phyloP scores from a whole-genome alignment of 495 filamentous ascomycete species.

The Aspergillus leporis region DNA sequence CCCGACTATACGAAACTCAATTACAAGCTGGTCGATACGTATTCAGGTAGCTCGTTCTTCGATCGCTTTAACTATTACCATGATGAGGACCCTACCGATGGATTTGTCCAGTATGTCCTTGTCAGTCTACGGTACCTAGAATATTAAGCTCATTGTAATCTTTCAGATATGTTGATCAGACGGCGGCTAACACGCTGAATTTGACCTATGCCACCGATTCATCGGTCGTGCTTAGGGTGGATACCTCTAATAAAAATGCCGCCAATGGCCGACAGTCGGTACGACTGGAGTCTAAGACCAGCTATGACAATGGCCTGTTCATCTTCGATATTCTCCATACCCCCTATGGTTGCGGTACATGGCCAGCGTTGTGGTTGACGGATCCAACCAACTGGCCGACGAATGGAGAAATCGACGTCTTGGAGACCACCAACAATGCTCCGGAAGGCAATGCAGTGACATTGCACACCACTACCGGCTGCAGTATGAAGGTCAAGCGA shows the following conservation, averaged over 20 bases:
- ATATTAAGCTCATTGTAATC: background rate
- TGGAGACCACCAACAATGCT: conserved; percentile 48
- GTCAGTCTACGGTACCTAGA: background rate
- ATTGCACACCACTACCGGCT: conserved; percentile 44
- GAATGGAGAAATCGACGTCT: conserved; percentile 53
- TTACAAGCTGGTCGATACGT: conserved; percentile 54
- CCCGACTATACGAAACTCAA: conserved; percentile 52
- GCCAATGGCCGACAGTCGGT: conserved; percentile 52
- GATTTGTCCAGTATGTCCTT: conserved; percentile 50
- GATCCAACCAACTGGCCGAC: conserved; percentile 59
- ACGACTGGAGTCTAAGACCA: conserved; percentile 52
- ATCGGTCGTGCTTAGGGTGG: conserved; percentile 54
- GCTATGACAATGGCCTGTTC: conserved; percentile 53
- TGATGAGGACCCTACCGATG: conserved; percentile 50
- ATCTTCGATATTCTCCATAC: conserved; percentile 55
- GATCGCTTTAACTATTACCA: conserved; percentile 55
- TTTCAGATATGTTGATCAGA: conserved; percentile 34
- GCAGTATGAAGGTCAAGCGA: conserved; percentile 48
- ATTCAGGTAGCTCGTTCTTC: conserved; percentile 49
- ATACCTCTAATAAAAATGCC: conserved; percentile 44
- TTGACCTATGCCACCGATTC: conserved; percentile 50
- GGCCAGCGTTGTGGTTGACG: conserved; percentile 64
- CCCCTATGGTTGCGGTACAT: conserved; percentile 53
- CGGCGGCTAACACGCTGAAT: conserved; percentile 39
- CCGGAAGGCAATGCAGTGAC: conserved; percentile 48